Evolutionary conservation across 768 basidiomycete genomes (phyloP), one percentile per base, ranked within the genome.

Genomic region (Dioszegia aurantiaca): DNA sequence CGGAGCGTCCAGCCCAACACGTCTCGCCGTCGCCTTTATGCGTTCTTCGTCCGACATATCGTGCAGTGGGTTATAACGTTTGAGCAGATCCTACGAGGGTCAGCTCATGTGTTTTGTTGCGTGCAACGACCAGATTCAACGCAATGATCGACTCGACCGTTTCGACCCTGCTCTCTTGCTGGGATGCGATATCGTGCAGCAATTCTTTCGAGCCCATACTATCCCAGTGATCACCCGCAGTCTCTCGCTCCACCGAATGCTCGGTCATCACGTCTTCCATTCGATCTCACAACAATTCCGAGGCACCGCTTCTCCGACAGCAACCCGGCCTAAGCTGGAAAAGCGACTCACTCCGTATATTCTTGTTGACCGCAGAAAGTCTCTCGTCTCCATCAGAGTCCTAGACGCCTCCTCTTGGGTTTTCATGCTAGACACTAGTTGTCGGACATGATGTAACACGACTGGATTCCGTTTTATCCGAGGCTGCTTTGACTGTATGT

Each of bases 1-100:
- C 10, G 91, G 90, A 82, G 92, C 86, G 68, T 94, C 82, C 53
- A 97, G 77, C 3, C 92, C 92, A 33, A 97, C 92, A 62, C 91
- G 80, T 42, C 85, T 82, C 2, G 90, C 91, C 0, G 92, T 92
- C 1, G 89, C 89, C 67, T 85, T 81, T 60, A 94, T 82, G 64
- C 87, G 80, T 72, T 94, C 90, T 64, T 90, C 85, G 4, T 82
- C 78, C 0, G 89, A 87, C 62, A 93, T 80, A 68, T 91, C 88
- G 40, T 86, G 77, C 17, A 87, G 78, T 0, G 92, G 91, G 74
- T 92, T 94, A 79, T 97, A 97, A 53, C 89, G 81, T 54, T 89
- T 87, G 60, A 95, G 76, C 46, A 95, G 79, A 21, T 79, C 80
- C 92, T 95, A n/a, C n/a, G n/a, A n/a, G n/a, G n/a, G n/a, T n/a